Base-by-base conservation (phyloP, 75 land plant genomes). In the Picea sitchensis region DNA sequence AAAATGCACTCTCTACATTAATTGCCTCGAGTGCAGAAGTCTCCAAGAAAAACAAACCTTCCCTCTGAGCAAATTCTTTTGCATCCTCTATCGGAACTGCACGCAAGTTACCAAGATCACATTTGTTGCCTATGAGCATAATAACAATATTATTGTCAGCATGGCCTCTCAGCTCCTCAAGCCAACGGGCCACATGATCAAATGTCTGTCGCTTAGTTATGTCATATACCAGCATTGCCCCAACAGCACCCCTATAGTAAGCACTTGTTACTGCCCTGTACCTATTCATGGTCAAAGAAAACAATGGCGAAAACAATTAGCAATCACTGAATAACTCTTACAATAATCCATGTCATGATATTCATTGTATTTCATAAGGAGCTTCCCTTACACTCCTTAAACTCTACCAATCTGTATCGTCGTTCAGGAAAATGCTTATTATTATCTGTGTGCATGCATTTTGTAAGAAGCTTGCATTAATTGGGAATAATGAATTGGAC, bases 11-110 rank as follows among this genome's bases (percentile, higher is more conserved):
- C 68, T 89, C 93, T 1, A 95, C 96, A 77, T 95, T 95, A 23
- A 90, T 91, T n/a, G 96, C 82, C 36, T 89, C 88, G 81, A 95
- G 65, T 8, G 98, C 98, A 32, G 98, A 95, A 20, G 98, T 93
- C 79, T 95, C 98, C 62, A 91, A 75, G 81, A 95, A 95, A 84
- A 91, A 89, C 36, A 93, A 77, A 54, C 87, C 91, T 83, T 95
- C 94, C 78, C 82, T 86, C 78, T 95, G 80, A 56, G 98, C 96
- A 75, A 88, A 90, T 62, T 92, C 96, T 80, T 84, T 88, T 72
- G 91, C 98, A 79, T 95, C 98, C 56, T 95, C 98, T 7, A 86
- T 82, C 26, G 89, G 84, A 14, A 95, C 98, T 59, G 89, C 92
- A 34, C 98, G 82, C 80, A 88, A 86, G 78, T 91, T 74, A 23